Conservation (phyloP, 75 land plant genomes). For the Selaginella moellendorffii region DNA sequence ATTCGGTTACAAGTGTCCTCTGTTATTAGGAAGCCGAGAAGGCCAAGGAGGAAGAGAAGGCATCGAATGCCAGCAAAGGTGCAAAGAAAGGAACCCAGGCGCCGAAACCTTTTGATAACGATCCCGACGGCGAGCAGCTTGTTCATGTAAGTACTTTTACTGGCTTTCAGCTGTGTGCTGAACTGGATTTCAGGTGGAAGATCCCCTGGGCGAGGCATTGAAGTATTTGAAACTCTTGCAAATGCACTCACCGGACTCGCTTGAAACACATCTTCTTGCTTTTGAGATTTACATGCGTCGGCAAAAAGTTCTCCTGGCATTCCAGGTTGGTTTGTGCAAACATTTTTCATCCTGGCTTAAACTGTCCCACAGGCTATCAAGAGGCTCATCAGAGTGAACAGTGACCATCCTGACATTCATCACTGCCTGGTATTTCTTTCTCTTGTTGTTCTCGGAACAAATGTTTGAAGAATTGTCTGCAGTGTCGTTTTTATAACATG, state of each 20-base stretch:
- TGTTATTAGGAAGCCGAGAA: conserved; percentile 67
- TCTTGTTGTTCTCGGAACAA: no score
- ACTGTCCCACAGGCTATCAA: conserved; percentile 76
- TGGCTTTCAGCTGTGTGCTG: background rate
- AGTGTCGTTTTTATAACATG: conserved; percentile 70
- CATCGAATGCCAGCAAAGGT: conserved; percentile 36
- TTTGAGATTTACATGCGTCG: conserved; percentile 89
- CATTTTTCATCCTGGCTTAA: no score
- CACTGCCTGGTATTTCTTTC: conserved; percentile 89
- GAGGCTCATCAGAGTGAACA: conserved; percentile 49
- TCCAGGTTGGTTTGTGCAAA: no score
- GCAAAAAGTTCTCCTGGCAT: conserved; percentile 67
- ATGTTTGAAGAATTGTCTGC: conserved; percentile 8
- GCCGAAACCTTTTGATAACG: conserved; percentile 65
- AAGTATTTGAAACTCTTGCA: conserved; percentile 86
- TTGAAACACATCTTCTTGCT: conserved; percentile 93
- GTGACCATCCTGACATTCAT: conserved; percentile 66
- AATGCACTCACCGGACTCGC: conserved; percentile 51
- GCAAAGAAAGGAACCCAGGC: conserved; percentile 45
- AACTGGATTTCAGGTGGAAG: conserved; percentile 50
- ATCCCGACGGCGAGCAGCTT: conserved; percentile 91
- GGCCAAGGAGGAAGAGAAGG: conserved; percentile 54
- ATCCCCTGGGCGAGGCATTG: conserved; percentile 80
- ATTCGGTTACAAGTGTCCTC: background rate
- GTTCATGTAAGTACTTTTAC: conserved; percentile 36